Evolutionary conservation across 139 green algal species (phyloP).

Genomic region (Pleodorina starrii): DNA sequence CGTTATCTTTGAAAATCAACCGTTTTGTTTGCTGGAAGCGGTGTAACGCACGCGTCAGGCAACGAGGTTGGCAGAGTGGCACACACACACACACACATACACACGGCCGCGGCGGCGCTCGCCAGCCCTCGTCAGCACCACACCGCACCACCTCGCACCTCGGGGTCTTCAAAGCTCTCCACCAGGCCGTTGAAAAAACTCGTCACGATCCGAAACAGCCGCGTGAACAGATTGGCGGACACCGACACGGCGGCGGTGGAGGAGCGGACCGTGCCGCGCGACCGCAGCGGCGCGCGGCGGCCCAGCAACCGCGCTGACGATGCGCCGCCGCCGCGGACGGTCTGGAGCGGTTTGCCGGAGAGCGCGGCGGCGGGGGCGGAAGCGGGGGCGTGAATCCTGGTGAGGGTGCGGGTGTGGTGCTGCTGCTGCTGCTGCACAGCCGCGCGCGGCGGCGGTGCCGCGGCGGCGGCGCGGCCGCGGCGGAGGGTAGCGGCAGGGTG

Average conservation of each 20-base stretch:
- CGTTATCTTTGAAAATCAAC: too few relatives aligned
- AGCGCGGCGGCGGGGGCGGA: background rate
- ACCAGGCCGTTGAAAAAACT: slow-evolving; percentile 74
- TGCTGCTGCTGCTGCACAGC: too few relatives aligned
- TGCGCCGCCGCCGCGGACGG: background rate
- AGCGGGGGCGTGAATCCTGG: background rate
- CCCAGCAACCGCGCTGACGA: background rate
- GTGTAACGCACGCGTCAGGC: too few relatives aligned
- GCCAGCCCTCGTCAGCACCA: too few relatives aligned
- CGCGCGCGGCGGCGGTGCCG: background rate
- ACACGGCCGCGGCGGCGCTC: too few relatives aligned
- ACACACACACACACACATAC: too few relatives aligned
- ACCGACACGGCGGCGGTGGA: slow-evolving; percentile 49
- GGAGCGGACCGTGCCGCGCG: background rate
- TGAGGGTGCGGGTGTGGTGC: too few relatives aligned
- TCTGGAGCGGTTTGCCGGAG: background rate
- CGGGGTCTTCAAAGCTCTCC: slow-evolving; percentile 87
- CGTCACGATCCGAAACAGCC: slow-evolving; percentile 82
- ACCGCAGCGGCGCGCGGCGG: background rate
- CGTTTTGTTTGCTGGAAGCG: too few relatives aligned
- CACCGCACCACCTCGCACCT: too few relatives aligned
- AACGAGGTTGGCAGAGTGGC: too few relatives aligned
- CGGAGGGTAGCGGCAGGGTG: background rate
- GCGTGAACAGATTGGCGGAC: slow-evolving; percentile 89
- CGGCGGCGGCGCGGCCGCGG: too few relatives aligned